A percentile compares a stretch with the other conserved stretches of the same genome.
phyloP scores from a whole-genome alignment of 768 basidiomycete genomes.

The Dacryopinax primogenitus region DNA sequence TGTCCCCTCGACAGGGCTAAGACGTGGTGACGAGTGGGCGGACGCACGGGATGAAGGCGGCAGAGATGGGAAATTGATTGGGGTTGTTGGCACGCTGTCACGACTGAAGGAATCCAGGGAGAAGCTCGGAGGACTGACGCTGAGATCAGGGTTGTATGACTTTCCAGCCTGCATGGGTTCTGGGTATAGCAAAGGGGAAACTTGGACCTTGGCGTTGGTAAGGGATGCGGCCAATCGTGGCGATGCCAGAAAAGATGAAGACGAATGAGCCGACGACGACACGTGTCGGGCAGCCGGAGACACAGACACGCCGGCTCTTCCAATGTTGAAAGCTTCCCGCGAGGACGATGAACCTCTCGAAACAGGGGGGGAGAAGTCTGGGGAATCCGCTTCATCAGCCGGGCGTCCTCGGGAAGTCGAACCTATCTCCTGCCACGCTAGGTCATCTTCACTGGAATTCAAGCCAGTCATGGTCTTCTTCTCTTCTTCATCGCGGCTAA shows the following conservation, averaged over 20 bases:
- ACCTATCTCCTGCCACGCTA: conserved; percentile 6
- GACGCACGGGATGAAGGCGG: neutral
- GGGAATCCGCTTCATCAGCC: conserved; percentile 7
- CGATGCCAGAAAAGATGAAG: conserved; percentile 13
- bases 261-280: conserved; percentile 22
- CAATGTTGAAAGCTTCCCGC: conserved; percentile 20
- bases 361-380: conserved; percentile 13
- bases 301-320: conserved; percentile 14
- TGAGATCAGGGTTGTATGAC: conserved; percentile 4
- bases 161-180: conserved; percentile 47
- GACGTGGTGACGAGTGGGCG: neutral
- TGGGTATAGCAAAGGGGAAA: conserved; percentile 37
- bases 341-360: conserved; percentile 20
- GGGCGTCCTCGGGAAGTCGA: conserved; percentile 12
- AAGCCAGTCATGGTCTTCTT: conserved; percentile 28
- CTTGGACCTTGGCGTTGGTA: conserved; percentile 43
- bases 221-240: conserved; percentile 22
- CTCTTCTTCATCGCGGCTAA: conserved; percentile 63
- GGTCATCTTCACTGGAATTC: conserved; percentile 19
- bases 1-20: neutral
- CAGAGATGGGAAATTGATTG: neutral
- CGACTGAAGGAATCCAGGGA: neutral
- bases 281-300: conserved; percentile 12
- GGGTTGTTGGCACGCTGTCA: neutral
- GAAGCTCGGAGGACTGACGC: neutral